Percentiles rank a stretch among this genome's conserved stretches.
Evolutionary conservation across 2,329 filamentous ascomycete genomes (phyloP).

Genomic region (Cordyceps javanica): DNA sequence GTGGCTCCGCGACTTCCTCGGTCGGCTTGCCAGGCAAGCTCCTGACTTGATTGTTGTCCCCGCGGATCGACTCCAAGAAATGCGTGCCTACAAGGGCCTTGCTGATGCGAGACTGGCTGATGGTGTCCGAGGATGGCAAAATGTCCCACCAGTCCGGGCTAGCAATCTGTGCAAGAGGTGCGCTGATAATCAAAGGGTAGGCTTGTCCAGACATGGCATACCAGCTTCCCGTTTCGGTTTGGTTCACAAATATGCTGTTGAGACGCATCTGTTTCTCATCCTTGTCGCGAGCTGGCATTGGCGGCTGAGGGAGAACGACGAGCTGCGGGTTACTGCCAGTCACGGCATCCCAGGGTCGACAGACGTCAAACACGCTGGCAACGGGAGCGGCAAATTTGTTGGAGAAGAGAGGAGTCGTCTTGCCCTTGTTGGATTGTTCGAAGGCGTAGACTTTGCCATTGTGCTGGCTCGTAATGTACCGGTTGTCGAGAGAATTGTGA

Average conservation of each 20-base stretch:
- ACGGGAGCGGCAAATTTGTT: slow-evolving; percentile 71
- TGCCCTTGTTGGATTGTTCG: slow-evolving; percentile 53
- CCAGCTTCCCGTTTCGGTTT: slow-evolving; percentile 81
- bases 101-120: slow-evolving; percentile 43
- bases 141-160: slow-evolving; percentile 43
- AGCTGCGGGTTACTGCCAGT: slow-evolving; percentile 65
- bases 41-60: slow-evolving; percentile 26
- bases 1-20: slow-evolving; percentile 23
- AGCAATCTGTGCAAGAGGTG: slow-evolving; percentile 41
- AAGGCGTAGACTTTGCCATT: slow-evolving; percentile 81
- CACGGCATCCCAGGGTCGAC: slow-evolving; percentile 61
- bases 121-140: slow-evolving; percentile 26
- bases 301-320: slow-evolving; percentile 79
- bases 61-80: slow-evolving; percentile 42
- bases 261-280: slow-evolving; percentile 46
- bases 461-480: slow-evolving; percentile 81
- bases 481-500: slow-evolving; percentile 70
- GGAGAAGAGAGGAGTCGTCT: slow-evolving; percentile 54
- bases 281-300: slow-evolving; percentile 52
- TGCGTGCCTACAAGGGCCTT: slow-evolving; percentile 68
- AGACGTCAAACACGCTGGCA: slow-evolving; percentile 82
- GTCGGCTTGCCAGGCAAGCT: slow-evolving; percentile 31
- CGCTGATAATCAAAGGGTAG: slow-evolving; percentile 79
- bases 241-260: slow-evolving; percentile 76
- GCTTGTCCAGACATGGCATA: slow-evolving; percentile 83